Percentiles rank a stretch among this genome's conserved stretches.
Evolutionary conservation across 768 basidiomycete genomes (phyloP).

Genomic region (Pleurotus eryngii): DNA sequence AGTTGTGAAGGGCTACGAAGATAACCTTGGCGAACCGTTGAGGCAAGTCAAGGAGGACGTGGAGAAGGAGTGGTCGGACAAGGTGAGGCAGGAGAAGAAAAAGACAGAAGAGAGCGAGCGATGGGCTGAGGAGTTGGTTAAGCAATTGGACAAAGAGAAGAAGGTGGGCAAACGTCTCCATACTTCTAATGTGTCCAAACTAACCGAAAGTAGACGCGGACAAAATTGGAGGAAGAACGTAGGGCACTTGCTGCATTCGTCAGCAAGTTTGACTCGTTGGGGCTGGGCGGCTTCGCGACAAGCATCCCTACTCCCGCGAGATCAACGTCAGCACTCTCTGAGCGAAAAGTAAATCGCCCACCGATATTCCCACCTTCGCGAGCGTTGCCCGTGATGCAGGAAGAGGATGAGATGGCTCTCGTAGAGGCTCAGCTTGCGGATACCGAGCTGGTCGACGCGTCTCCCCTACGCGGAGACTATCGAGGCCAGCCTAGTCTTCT

Average conservation of each 20-base stretch:
- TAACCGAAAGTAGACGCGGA: conserved; percentile 37
- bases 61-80: conserved; percentile 67
- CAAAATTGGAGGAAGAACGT: conserved; percentile 73
- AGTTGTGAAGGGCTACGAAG: conserved; percentile 66
- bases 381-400: not conserved
- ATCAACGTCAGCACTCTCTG: conserved; percentile 45
- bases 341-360: conserved; percentile 37
- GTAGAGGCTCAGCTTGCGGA: conserved; percentile 16
- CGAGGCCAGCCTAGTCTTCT: conserved; percentile 48
- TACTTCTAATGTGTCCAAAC: not conserved
- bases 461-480: conserved; percentile 49
- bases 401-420: conserved; percentile 19
- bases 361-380: conserved; percentile 1
- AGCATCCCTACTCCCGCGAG: conserved; percentile 21
- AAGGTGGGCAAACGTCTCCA: conserved; percentile 35
- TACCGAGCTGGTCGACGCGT: conserved; percentile 36
- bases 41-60: conserved; percentile 67
- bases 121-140: conserved; percentile 74
- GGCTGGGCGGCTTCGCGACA: conserved; percentile 36
- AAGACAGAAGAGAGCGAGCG: conserved; percentile 65
- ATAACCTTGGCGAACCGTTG: conserved; percentile 67
- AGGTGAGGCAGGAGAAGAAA: conserved; percentile 54
- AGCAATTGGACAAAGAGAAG: conserved; percentile 77
- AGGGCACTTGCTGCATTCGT: conserved; percentile 79
- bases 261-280: conserved; percentile 74